Evolutionary conservation across 2,329 filamentous ascomycete species (phyloP).

Genomic region (Calonectria pauciramosa): DNA sequence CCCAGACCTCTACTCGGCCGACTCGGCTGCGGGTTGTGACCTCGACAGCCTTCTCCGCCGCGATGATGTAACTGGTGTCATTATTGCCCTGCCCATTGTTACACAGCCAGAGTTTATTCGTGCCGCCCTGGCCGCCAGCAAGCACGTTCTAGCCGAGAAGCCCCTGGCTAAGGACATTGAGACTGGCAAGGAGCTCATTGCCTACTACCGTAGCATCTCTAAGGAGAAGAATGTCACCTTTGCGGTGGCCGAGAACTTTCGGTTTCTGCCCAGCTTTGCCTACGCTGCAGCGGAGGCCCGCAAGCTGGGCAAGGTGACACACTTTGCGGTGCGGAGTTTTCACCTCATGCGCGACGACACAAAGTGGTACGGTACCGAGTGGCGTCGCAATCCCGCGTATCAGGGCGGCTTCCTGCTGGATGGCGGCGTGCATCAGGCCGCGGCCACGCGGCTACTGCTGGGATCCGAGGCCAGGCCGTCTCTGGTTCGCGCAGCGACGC

Average conservation of each 20-base stretch:
- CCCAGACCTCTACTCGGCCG: constrained; percentile 70
- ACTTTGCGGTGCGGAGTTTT: constrained; percentile 61
- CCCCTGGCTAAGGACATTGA: constrained; percentile 73
- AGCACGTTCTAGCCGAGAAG: constrained; percentile 80
- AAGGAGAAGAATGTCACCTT: constrained; percentile 56
- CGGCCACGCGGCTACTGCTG: constrained; percentile 72
- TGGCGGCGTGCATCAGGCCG: constrained; percentile 80
- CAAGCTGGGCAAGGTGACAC: constrained; percentile 52
- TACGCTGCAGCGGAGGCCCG: constrained; percentile 62
- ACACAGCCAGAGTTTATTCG: constrained; percentile 71
- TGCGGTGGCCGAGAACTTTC: constrained; percentile 80
- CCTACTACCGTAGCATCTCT: constrained; percentile 47
- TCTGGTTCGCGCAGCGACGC: constrained; percentile 67
- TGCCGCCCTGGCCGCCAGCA: constrained; percentile 72
- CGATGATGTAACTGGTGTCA: constrained; percentile 67
- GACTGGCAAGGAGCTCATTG: constrained; percentile 56
- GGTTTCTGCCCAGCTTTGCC: constrained; percentile 70
- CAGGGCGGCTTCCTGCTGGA: constrained; percentile 85
- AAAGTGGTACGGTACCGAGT: constrained; percentile 66
- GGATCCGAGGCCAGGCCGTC: constrained; percentile 57
- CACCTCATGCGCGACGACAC: constrained; percentile 52
- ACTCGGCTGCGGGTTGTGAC: constrained; percentile 59
- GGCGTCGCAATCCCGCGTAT: constrained; percentile 78
- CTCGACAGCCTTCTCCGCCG: constrained; percentile 67
- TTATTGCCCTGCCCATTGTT: constrained; percentile 74